These are phyloP conservation scores for Talaromyces islandicus DNA, from an alignment of 2,329 filamentous ascomycete genomes.

Conservation along the genomic window DNA sequence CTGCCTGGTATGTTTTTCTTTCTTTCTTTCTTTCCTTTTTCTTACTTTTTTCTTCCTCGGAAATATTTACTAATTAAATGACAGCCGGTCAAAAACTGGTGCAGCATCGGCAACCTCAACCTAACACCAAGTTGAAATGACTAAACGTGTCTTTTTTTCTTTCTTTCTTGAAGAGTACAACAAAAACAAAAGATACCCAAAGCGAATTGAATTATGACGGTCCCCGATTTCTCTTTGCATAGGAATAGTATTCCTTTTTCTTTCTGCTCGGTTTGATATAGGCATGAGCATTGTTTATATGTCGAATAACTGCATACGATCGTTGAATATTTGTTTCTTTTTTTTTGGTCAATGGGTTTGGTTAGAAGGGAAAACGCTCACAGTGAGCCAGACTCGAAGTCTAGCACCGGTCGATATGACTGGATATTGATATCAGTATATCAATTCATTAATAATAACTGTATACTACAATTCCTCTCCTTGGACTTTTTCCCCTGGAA, in stretches of 20 bases:
- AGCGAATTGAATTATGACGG: not conserved
- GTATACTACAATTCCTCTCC: not conserved
- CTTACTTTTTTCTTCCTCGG: no score
- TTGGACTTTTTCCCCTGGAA: no score
- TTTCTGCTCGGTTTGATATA: not conserved
- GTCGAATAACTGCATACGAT: not conserved
- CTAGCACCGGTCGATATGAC: no score
- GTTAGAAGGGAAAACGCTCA: not conserved
- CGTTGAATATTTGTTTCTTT: not conserved
- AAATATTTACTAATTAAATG: not conserved
- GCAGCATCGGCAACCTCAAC: constrained; percentile 30
- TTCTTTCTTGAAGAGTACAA: not conserved
- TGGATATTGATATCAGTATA: not conserved
- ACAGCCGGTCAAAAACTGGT: constrained; percentile 42
- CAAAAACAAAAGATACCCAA: constrained; percentile 5
- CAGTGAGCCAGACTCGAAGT: not conserved
- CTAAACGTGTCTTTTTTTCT: not conserved
- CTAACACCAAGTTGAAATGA: constrained; percentile 11
- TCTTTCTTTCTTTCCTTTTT: not conserved
- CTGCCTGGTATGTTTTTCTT: constrained; percentile 66
- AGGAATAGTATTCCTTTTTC: not conserved
- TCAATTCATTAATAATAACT: not conserved
- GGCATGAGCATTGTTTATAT: not conserved
- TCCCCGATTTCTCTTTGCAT: not conserved
- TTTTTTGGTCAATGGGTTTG: not conserved